Base-by-base conservation (phyloP, 2,329 filamentous ascomycete species). In the Aspergillus ustus region DNA sequence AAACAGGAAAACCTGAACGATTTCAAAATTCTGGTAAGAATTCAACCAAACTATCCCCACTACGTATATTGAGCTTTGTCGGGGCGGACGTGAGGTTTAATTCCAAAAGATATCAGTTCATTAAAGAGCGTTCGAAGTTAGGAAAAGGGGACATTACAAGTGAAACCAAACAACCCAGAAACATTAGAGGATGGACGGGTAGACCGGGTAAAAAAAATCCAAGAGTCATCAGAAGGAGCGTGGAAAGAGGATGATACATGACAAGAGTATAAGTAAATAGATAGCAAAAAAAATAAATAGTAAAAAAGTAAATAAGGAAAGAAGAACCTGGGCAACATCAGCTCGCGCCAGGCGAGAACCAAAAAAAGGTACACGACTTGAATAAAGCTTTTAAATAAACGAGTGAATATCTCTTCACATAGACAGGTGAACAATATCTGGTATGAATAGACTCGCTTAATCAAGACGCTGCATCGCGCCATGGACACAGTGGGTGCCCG, bases 401-500 rank as follows among this genome's bases (percentile, higher is more conserved):
- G n/a, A 40, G 34, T 13, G 34, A 5, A 15, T 15, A 40, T 40
- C 15, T 13, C 15, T 13, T 15, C 8, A 40, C 6, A 40, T 40
- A 15, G 34, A 7, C 44, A 46, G 19, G 19, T 19, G 20, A 46
- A 46, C n/a, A 46, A 7, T 7, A 7, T 11, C 22, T 2, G 4
- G 9, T 46, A 46, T 20, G 4, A 20, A n/a, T n/a, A n/a, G 22
- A n/a, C 22, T 7, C 19, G n/a, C 7, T 25, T 51, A 52, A 50
- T 34, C 17, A 48, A 46, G 13, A 40, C 43, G 53, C 11, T 67
- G 72, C 69, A 61, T 63, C 28, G 22, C 62, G 9, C 75, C 75
- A 11, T 70, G 59, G 1, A 62, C 62, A 63, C 77, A 80, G 11
- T 58, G 56, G 31, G 73, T 79, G 7, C 77, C 77, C 4, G 72